These are phyloP conservation scores for Starmerella kuoi DNA, from an alignment of 805 yeast genomes.

Conservation along the genomic window DNA sequence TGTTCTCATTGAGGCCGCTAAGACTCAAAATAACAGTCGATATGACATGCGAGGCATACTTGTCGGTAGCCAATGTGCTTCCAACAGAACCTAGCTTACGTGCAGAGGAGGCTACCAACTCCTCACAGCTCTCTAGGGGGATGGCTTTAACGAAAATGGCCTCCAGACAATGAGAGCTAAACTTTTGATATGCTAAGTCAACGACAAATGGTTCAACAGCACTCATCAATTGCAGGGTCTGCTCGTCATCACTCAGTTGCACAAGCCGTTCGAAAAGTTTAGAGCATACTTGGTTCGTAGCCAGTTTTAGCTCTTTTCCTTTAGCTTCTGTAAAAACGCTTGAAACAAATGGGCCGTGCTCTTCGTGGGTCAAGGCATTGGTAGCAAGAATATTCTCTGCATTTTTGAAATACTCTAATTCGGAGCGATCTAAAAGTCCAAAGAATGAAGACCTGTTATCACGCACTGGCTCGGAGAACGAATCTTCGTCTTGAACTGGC, in stretches of 20 bases:
- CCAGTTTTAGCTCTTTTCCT: slow-evolving; percentile 84
- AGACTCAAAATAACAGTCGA: slow-evolving; percentile 58
- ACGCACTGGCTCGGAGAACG: slow-evolving; percentile 5
- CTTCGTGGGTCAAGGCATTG: slow-evolving; percentile 69
- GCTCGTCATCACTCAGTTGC: slow-evolving; percentile 49
- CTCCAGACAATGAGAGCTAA: slow-evolving; percentile 87
- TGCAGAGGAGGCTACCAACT: slow-evolving; percentile 47
- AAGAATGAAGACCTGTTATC: slow-evolving; percentile 42
- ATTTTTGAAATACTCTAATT: slow-evolving; percentile 81
- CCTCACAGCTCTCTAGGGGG: slow-evolving; percentile 59
- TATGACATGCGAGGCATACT: slow-evolving; percentile 79
- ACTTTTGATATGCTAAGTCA: slow-evolving; percentile 73
- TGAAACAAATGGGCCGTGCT: slow-evolving; percentile 54
- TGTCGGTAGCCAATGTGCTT: slow-evolving; percentile 51
- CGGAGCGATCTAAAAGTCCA: slow-evolving; percentile 75
- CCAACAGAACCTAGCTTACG: slow-evolving; percentile 54
- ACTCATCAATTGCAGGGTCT: slow-evolving; percentile 51
- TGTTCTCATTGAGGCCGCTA: slow-evolving; percentile 68
- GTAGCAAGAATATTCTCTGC: slow-evolving; percentile 79
- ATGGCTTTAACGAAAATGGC: slow-evolving; percentile 69
- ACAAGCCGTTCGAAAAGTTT: slow-evolving; percentile 80
- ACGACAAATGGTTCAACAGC: slow-evolving; percentile 63
- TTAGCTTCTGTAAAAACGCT: slow-evolving; percentile 74
- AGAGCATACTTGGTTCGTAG: slow-evolving; percentile 89
- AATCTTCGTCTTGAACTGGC: slow-evolving; percentile 9